These are phyloP conservation scores for Rhodotorula toruloides DNA, from an alignment of 768 basidiomycete species.

Conservation along the genomic window DNA sequence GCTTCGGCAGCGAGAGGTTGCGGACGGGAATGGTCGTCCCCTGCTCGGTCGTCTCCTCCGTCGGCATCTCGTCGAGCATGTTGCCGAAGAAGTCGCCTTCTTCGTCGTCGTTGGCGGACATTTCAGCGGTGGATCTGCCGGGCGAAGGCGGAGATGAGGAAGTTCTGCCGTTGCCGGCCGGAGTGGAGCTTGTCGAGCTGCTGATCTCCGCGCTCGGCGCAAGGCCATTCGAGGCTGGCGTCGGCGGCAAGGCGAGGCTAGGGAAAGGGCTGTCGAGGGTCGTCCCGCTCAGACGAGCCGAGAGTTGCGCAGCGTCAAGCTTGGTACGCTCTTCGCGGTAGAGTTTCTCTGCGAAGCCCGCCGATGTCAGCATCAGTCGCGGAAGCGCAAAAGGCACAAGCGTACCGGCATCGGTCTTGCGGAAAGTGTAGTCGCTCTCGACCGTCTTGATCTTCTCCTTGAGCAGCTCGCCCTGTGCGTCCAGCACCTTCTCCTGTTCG, in stretches of 20 bases:
- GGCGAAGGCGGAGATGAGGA: background rate
- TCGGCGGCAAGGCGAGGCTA: conserved; percentile 1
- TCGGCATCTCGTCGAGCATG: conserved; percentile 57
- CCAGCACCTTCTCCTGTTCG: conserved; percentile 28
- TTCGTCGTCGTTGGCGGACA: conserved; percentile 9
- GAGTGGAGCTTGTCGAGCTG: background rate
- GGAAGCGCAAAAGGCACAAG: background rate
- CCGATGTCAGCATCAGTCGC: background rate
- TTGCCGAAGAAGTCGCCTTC: conserved; percentile 60
- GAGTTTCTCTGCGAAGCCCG: conserved; percentile 50
- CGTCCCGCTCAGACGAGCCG: conserved; percentile 41
- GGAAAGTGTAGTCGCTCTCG: conserved; percentile 64
- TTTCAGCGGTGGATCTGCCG: background rate
- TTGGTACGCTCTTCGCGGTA: conserved; percentile 58
- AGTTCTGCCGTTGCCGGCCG: conserved; percentile 1
- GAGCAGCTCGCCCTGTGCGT: conserved; percentile 17
- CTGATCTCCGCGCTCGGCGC: background rate
- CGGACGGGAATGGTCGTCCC: conserved; percentile 48
- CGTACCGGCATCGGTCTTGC: conserved; percentile 57
- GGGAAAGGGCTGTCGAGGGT: conserved; percentile 18
- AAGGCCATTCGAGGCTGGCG: background rate
- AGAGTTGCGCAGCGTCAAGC: conserved; percentile 47
- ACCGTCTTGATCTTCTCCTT: conserved; percentile 44
- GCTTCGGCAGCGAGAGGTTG: conserved; percentile 76
- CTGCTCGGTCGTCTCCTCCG: conserved; percentile 53